A percentile compares a stretch with the other conserved stretches of the same genome.
phyloP scores from a whole-genome alignment of 2,329 filamentous ascomycete species.

The Colletotrichum incanum region DNA sequence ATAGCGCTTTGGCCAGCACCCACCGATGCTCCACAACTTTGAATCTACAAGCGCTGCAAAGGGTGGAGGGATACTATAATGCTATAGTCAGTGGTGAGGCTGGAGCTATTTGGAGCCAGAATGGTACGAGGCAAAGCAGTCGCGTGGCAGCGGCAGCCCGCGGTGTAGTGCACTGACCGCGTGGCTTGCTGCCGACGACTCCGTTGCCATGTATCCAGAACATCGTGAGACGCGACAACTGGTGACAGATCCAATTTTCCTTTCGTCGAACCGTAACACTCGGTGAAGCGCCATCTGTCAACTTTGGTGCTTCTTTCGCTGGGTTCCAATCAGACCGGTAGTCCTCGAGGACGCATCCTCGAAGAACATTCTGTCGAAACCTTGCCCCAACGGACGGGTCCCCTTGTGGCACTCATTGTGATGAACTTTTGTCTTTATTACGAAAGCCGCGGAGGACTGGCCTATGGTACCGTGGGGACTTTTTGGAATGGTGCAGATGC shows the following conservation, averaged over 20 bases:
- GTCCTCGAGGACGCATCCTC: too few species aligned
- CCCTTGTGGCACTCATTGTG: neutral
- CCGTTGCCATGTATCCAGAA: neutral
- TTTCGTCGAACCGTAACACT: neutral
- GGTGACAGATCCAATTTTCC: neutral
- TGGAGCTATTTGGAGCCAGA: neutral
- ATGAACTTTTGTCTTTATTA: neutral
- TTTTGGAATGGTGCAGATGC: neutral
- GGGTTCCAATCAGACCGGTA: neutral
- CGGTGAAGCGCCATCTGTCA: too few species aligned
- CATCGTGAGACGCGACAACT: neutral
- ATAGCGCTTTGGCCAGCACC: neutral
- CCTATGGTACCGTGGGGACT: neutral
- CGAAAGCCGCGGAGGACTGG: too few species aligned
- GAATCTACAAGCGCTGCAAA: neutral
- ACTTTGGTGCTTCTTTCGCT: too few species aligned
- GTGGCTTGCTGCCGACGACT: neutral
- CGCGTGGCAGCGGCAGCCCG: constrained; percentile 9
- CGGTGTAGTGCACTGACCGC: neutral
- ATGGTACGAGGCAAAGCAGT: constrained; percentile 13
- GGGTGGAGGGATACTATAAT: constrained; percentile 1
- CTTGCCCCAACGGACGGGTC: neutral
- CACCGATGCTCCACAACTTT: neutral
- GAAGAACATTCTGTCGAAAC: neutral
- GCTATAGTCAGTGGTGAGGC: constrained; percentile 10